These are phyloP conservation scores for Sporothrix protearum DNA, from an alignment of 2,329 filamentous ascomycete species.

Conservation along the genomic window DNA sequence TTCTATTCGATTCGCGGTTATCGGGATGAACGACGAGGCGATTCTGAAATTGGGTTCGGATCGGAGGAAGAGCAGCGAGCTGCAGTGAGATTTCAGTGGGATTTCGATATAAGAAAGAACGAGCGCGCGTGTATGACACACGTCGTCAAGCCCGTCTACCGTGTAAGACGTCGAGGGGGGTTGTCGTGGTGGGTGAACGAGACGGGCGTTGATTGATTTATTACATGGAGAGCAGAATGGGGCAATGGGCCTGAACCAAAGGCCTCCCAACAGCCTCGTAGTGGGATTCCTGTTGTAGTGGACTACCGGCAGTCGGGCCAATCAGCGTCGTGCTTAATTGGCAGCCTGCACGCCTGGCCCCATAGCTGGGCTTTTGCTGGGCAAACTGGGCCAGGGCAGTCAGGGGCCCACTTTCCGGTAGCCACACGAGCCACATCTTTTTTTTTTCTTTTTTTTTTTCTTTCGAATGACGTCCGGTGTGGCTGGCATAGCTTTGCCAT, in stretches of 20 bases:
- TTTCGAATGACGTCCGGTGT: slow-evolving; percentile 2
- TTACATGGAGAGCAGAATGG: neutral
- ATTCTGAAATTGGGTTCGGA: too few species aligned
- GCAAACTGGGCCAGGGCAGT: neutral
- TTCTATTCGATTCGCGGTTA: neutral
- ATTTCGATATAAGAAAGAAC: neutral
- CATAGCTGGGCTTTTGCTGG: neutral
- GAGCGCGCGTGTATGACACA: neutral
- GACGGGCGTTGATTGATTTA: neutral
- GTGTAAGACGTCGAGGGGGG: neutral
- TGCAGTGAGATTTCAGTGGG: too few species aligned
- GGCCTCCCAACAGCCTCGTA: slow-evolving; percentile 12
- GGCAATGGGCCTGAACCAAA: too few species aligned
- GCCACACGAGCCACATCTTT: neutral
- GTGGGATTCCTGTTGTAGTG: slow-evolving; percentile 2
- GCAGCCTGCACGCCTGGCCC: slow-evolving; percentile 13
- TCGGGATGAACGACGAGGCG: neutral
- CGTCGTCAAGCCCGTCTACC: neutral
- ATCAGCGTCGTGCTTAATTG: slow-evolving; percentile 15
- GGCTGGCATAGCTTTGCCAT: neutral
- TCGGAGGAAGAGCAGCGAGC: neutral
- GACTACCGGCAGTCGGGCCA: neutral
- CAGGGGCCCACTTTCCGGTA: neutral
- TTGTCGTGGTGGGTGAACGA: neutral
- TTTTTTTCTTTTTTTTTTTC: neutral